Evolutionary conservation across 495 filamentous ascomycete species (phyloP).

Genomic region (Lophium mytilinum): DNA sequence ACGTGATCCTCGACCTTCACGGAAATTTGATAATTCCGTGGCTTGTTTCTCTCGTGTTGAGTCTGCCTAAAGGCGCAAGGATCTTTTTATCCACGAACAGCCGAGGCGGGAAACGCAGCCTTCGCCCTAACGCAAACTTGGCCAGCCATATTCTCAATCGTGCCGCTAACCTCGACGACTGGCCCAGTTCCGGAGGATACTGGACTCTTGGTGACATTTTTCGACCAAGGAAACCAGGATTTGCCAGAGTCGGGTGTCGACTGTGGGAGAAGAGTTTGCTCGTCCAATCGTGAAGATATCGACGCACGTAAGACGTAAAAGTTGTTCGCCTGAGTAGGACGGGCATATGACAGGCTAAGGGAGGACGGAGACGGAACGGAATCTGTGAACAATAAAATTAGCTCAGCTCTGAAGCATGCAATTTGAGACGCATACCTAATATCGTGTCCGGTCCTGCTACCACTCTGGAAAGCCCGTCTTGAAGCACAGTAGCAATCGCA

Average conservation of each 20-base stretch:
- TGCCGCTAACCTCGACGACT: constrained; percentile 20
- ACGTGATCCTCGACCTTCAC: no score
- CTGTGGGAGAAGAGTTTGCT: constrained; percentile 4
- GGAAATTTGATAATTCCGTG: no score
- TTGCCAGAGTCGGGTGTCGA: constrained; percentile 15
- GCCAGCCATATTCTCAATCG: constrained; percentile 40
- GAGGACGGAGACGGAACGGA: constrained; percentile 23
- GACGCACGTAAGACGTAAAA: constrained; percentile 58
- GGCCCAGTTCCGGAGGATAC: constrained; percentile 3
- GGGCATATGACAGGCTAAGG: constrained; percentile 55
- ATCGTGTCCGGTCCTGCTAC: constrained; percentile 26
- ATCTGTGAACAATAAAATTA: constrained; percentile 1
- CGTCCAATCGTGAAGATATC: constrained; percentile 21
- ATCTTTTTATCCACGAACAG: not conserved
- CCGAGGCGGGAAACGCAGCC: constrained; percentile 12
- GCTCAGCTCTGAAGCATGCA: not conserved
- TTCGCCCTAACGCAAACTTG: constrained; percentile 52
- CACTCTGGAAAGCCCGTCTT: constrained; percentile 50
- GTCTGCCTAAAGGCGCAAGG: no score
- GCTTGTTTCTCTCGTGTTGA: no score
- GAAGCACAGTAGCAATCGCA: constrained; percentile 59
- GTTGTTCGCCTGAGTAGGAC: constrained; percentile 46
- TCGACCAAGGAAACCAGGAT: constrained; percentile 15
- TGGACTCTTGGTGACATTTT: constrained; percentile 20
- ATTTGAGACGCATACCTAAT: constrained; percentile 1